phyloP scores from a whole-genome alignment of 306 rosid species.

The Trifolium dubium region DNA sequence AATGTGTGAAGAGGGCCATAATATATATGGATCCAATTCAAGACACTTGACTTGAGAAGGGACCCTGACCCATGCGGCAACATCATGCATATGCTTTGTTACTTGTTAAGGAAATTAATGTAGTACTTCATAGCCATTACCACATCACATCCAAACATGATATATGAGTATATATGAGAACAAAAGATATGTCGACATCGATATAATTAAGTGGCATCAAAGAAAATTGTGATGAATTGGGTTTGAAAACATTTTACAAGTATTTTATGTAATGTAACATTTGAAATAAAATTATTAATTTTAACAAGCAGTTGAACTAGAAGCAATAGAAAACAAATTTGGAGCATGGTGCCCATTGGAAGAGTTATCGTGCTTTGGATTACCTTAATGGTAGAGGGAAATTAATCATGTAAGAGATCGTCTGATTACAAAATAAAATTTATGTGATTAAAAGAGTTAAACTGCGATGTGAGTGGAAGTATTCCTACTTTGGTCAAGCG shows the following conservation, averaged over 20 bases:
- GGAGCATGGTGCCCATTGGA: background rate
- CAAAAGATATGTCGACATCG: background rate
- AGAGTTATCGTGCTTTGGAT: background rate
- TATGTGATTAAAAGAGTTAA: too few relatives aligned
- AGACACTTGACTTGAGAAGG: conserved; percentile 37
- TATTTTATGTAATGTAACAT: background rate
- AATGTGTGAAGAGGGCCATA: background rate
- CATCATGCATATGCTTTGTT: background rate
- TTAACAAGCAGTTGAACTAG: background rate
- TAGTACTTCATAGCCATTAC: background rate
- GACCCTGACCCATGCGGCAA: conserved; percentile 20
- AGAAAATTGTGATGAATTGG: background rate
- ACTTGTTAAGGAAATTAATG: background rate
- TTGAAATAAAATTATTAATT: background rate
- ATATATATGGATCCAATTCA: conserved; percentile 23
- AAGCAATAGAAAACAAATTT: too few relatives aligned
- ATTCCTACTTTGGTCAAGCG: too few relatives aligned
- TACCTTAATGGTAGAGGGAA: background rate
- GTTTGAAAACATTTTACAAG: background rate
- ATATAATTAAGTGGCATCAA: background rate
- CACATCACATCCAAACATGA: conserved; percentile 3
- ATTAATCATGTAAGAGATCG: too few relatives aligned
- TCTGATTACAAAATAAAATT: too few relatives aligned
- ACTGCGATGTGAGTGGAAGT: too few relatives aligned
- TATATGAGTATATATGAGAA: conserved; percentile 6